Conservation (phyloP, 164 flowering plant genomes). For the Platanus orientalis region DNA sequence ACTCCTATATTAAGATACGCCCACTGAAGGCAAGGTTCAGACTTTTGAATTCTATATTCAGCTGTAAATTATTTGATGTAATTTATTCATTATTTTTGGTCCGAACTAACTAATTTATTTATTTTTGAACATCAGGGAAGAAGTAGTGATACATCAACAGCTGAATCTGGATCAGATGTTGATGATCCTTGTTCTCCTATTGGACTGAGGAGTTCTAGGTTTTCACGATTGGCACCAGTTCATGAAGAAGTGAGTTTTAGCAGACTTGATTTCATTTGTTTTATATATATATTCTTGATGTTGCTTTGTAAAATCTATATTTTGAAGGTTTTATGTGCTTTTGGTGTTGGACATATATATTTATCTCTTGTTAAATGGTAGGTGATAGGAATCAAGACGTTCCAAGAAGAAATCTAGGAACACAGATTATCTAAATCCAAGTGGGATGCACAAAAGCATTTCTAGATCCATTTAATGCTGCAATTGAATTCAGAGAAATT, state of each 20-base stretch:
- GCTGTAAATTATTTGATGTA: not conserved
- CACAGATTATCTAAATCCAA: no score
- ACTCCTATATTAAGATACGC: slow-evolving; percentile 34
- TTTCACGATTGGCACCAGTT: slow-evolving; percentile 46
- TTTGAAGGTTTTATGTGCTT: no score
- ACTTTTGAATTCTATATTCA: not conserved
- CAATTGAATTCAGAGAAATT: no score
- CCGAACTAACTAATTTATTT: not conserved
- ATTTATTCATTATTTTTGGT: not conserved
- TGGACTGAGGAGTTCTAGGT: slow-evolving; percentile 30
- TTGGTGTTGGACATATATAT: no score
- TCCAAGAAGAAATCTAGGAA: no score
- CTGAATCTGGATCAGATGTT: slow-evolving; percentile 58
- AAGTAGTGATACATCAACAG: slow-evolving; percentile 44
- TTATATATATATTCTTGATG: no score
- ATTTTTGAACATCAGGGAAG: slow-evolving; percentile 51
- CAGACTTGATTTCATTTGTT: not conserved
- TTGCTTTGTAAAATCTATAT: no score
- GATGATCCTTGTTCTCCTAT: slow-evolving; percentile 55
- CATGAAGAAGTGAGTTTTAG: slow-evolving; percentile 60
- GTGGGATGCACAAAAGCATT: no score
- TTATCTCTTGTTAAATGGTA: no score
- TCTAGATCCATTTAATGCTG: no score
- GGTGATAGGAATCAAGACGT: no score
- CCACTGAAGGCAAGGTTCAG: slow-evolving; percentile 47